A percentile compares a stretch with the other conserved stretches of the same genome.
Conservation (phyloP, 1,139 yeast genomes). For the Debaryomyces sp. region DNA sequence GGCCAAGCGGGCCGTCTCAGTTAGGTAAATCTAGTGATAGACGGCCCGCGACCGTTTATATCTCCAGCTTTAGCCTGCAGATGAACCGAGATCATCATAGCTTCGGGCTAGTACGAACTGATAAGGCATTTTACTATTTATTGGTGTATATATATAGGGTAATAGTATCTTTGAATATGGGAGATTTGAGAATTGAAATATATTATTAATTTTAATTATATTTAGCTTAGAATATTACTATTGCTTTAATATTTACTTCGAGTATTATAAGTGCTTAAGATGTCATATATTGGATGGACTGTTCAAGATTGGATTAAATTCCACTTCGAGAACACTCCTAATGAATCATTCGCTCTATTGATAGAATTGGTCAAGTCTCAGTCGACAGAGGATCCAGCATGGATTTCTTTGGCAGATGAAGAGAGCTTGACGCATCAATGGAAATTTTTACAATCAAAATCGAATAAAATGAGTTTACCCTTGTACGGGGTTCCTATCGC, state of each 20-base stretch:
- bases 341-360: conserved; percentile 57
- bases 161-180: neutral
- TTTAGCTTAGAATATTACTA: neutral
- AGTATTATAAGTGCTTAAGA: conserved; percentile 1
- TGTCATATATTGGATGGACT: conserved; percentile 40
- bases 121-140: neutral
- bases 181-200: neutral
- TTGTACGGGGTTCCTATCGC: conserved; percentile 94
- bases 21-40: conserved; percentile 6
- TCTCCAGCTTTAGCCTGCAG: neutral
- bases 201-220: neutral
- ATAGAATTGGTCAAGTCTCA: conserved; percentile 51
- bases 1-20: conserved; percentile 6
- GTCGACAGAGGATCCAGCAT: conserved; percentile 68
- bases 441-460: conserved; percentile 67
- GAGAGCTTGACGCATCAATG: conserved; percentile 75
- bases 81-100: neutral
- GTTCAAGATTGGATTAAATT: conserved; percentile 66
- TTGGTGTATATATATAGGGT: neutral
- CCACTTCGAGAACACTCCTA: conserved; percentile 66
- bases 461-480: conserved; percentile 54
- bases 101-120: neutral
- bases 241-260: neutral
- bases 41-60: conserved; percentile 5
- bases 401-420: conserved; percentile 76